phyloP scores from a whole-genome alignment of 345 rosid species.

The Zanthoxylum bungeanum region DNA sequence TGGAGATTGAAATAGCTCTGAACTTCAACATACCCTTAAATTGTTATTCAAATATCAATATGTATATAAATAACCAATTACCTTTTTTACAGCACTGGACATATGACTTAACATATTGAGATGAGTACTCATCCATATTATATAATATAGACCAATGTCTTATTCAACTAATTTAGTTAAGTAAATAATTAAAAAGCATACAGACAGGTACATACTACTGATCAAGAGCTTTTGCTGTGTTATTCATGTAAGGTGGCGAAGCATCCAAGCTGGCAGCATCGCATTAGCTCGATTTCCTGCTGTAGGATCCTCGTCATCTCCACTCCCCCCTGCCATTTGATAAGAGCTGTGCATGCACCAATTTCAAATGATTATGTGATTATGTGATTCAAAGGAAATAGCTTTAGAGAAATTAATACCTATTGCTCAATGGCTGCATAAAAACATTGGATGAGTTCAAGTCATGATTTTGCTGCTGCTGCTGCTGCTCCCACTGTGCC shows the following conservation, averaged over 20 bases:
- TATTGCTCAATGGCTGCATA: constrained; percentile 36
- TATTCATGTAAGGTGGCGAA: constrained; percentile 26
- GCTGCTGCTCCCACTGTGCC: constrained; percentile 25
- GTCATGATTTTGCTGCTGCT: constrained; percentile 29
- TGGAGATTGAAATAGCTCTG: neutral
- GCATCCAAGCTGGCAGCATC: constrained; percentile 61
- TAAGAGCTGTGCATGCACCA: constrained; percentile 12
- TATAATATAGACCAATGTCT: neutral
- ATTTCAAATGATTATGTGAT: neutral
- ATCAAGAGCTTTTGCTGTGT: neutral
- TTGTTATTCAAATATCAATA: neutral
- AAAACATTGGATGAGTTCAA: constrained; percentile 35
- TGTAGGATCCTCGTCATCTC: constrained; percentile 26
- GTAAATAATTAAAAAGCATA: neutral
- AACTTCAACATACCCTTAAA: neutral
- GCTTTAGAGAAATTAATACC: constrained; percentile 34
- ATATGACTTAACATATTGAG: neutral
- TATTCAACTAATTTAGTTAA: neutral
- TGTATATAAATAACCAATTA: neutral
- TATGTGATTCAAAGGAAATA: neutral
- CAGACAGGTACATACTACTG: too few species aligned
- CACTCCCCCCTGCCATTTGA: constrained; percentile 12
- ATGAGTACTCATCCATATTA: neutral
- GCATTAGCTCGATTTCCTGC: constrained; percentile 25
- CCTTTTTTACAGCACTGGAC: neutral